A percentile compares a stretch with the other conserved stretches of the same genome.
Conservation (phyloP, 2,329 filamentous ascomycete species). For the Raffaelea deltoideospora region DNA sequence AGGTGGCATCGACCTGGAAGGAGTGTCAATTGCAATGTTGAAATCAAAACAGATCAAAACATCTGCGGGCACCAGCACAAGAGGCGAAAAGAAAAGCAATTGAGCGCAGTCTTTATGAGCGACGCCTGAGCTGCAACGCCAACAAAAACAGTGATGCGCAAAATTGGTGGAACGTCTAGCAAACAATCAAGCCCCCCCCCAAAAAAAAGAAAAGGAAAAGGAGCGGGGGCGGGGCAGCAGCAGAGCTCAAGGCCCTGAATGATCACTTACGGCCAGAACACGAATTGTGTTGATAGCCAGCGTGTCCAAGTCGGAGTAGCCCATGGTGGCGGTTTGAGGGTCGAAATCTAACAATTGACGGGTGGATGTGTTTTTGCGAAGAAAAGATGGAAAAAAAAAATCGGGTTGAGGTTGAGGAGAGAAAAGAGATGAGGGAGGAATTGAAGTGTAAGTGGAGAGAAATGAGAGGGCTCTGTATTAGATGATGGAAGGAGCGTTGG, state of each 20-base stretch:
- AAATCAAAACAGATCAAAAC: too few species aligned
- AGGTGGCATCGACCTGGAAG: constrained; percentile 84
- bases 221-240: constrained; percentile 9
- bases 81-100: constrained; percentile 3
- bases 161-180: too few species aligned
- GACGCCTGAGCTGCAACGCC: neutral
- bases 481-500: too few species aligned
- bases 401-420: constrained; percentile 7
- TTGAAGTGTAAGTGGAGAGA: too few species aligned
- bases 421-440: constrained; percentile 12
- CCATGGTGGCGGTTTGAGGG: constrained; percentile 47
- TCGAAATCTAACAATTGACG: too few species aligned
- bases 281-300: constrained; percentile 98
- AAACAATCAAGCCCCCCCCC: neutral
- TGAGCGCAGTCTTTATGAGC: neutral
- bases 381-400: constrained; percentile 6
- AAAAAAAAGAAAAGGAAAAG: neutral
- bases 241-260: too few species aligned
- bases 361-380: too few species aligned
- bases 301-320: constrained; percentile 74
- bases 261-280: constrained; percentile 83
- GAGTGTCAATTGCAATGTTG: constrained; percentile 2
- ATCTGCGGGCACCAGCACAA: neutral
- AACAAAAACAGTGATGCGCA: neutral
- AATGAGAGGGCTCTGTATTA: too few species aligned